phyloP scores from a whole-genome alignment of 805 yeast species.

The Zygotorulaspora sp. region DNA sequence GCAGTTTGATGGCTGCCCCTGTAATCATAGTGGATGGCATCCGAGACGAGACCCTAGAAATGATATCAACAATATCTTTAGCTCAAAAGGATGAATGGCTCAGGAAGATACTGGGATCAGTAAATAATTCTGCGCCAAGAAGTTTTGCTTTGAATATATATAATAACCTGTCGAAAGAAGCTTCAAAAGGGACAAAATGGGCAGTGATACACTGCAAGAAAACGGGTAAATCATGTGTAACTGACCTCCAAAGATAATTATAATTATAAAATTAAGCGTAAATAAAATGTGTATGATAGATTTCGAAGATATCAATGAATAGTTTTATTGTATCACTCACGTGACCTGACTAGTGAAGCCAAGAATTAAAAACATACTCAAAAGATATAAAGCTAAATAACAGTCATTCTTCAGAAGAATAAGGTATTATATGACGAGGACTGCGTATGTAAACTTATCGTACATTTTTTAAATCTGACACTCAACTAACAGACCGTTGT shows the following conservation, averaged over 20 bases:
- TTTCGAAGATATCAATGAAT: too few relatives aligned
- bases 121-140: conserved; percentile 72
- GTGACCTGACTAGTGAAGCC: too few relatives aligned
- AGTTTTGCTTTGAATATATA: conserved; percentile 75
- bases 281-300: too few relatives aligned
- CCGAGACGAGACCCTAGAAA: conserved; percentile 78
- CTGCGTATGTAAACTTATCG: conserved; percentile 21
- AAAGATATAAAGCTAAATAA: too few relatives aligned
- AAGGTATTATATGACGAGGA: conserved; percentile 8
- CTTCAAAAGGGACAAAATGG: conserved; percentile 65
- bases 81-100: conserved; percentile 71
- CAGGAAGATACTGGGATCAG: conserved; percentile 70
- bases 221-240: conserved; percentile 61
- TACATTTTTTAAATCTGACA: background rate
- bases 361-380: too few relatives aligned
- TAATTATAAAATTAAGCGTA: conserved; percentile 7
- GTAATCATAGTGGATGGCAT: conserved; percentile 71
- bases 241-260: conserved; percentile 54
- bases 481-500: too few relatives aligned
- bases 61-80: conserved; percentile 74
- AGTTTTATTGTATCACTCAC: too few relatives aligned
- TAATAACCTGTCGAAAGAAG: conserved; percentile 68
- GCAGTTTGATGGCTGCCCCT: conserved; percentile 59
- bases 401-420: too few relatives aligned
- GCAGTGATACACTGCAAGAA: conserved; percentile 76